Evolutionary conservation across 331 rosid genomes (phyloP).

Genomic region (Quercus phellos): DNA sequence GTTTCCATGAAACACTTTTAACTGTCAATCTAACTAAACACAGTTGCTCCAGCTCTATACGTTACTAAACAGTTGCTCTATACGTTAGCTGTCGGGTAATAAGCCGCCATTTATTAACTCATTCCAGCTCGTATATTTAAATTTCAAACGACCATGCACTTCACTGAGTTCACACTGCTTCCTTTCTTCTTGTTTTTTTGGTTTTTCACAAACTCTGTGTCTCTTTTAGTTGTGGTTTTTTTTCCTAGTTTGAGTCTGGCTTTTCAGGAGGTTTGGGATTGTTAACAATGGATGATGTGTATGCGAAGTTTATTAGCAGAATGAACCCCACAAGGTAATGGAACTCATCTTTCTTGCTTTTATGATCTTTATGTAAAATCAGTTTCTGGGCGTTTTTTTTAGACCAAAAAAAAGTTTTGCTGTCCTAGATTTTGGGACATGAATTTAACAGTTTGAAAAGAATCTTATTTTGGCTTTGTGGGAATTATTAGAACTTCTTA

Average conservation of each 20-base stretch:
- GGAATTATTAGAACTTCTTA: too few relatives aligned
- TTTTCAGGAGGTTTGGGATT: background rate
- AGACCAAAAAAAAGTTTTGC: background rate
- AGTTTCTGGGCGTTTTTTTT: background rate
- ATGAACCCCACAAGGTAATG: conserved; percentile 1
- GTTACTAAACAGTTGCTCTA: background rate
- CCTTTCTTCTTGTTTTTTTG: too few relatives aligned
- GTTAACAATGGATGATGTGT: background rate
- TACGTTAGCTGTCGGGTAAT: background rate
- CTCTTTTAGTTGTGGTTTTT: background rate
- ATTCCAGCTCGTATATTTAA: too few relatives aligned
- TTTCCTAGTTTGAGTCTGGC: background rate
- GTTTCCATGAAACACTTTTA: background rate
- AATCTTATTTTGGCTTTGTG: too few relatives aligned
- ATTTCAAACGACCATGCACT: background rate
- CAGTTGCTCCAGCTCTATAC: too few relatives aligned
- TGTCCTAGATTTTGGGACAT: background rate
- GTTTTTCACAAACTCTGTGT: background rate
- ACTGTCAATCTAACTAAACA: background rate
- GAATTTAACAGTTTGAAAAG: too few relatives aligned
- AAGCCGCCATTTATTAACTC: too few relatives aligned
- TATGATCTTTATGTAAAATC: background rate
- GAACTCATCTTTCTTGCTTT: background rate
- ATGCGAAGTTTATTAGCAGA: background rate
- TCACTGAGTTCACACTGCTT: background rate